phyloP scores from a whole-genome alignment of 73 alveolate species.

The Paramecium octaurelia region DNA sequence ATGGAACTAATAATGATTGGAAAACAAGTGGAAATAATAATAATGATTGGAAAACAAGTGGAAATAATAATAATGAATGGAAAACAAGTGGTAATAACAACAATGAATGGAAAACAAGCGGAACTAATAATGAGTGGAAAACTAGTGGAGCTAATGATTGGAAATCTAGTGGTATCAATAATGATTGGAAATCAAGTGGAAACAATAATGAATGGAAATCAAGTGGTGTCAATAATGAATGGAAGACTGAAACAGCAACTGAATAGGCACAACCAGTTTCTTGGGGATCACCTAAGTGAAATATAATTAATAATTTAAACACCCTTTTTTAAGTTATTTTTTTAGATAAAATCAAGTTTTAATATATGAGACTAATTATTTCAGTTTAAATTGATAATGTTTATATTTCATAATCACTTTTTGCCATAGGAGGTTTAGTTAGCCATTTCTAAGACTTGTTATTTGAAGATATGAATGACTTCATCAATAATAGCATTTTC shows the following conservation, averaged over 20 bases:
- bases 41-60: background rate
- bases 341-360: background rate
- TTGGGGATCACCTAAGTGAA: background rate
- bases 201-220: background rate
- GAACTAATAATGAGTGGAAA: background rate
- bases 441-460: slow-evolving; percentile 49
- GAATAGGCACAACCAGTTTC: background rate
- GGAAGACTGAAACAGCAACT: background rate
- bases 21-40: background rate
- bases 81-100: background rate
- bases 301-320: background rate
- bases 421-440: slow-evolving; percentile 29
- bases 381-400: background rate
- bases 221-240: background rate
- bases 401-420: slow-evolving; percentile 3
- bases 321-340: background rate
- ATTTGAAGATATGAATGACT: slow-evolving; percentile 48
- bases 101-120: background rate
- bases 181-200: background rate
- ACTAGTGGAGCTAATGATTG: background rate
- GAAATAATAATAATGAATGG: background rate
- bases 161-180: background rate
- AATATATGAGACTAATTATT: background rate
- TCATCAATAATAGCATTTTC: slow-evolving; percentile 47
- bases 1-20: background rate